Evolutionary conservation across 371 early-diverging fungal species (phyloP).

Genomic region (Mortierella sp.): DNA sequence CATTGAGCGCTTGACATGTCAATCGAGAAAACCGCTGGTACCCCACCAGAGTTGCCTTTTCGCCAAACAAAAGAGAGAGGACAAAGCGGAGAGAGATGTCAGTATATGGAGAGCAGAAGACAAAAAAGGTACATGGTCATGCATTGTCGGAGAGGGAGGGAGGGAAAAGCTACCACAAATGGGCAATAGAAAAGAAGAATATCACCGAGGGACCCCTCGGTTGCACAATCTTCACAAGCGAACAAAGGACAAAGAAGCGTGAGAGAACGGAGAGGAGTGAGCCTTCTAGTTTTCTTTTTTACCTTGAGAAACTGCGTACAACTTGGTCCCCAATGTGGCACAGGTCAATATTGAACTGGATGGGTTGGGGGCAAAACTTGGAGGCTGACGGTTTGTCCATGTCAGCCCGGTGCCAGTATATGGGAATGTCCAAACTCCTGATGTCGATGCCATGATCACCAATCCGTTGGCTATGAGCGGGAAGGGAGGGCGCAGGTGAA

Average conservation of each 20-base stretch:
- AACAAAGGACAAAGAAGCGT: too few species aligned
- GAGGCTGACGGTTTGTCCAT: slow-evolving; percentile 7
- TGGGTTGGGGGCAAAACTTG: slow-evolving; percentile 1
- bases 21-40: slow-evolving; percentile 8
- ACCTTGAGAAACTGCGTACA: slow-evolving; percentile 35
- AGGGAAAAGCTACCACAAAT: too few species aligned
- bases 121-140: too few species aligned
- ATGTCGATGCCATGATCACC: slow-evolving; percentile 8
- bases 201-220: too few species aligned
- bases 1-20: slow-evolving; percentile 5
- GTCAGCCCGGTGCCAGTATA: neutral
- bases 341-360: slow-evolving; percentile 25
- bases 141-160: too few species aligned
- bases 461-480: slow-evolving; percentile 2
- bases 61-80: neutral
- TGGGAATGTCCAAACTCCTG: neutral
- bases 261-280: too few species aligned
- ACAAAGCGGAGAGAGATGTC: neutral
- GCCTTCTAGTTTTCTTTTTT: slow-evolving; percentile 1
- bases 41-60: neutral
- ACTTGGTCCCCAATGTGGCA: slow-evolving; percentile 5
- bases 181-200: too few species aligned
- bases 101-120: too few species aligned
- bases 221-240: too few species aligned
- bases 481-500: too few species aligned